Percentiles rank a stretch among this genome's conserved stretches.
phyloP scores from a whole-genome alignment of 139 green algal species.

The Tetraselmis striata region DNA sequence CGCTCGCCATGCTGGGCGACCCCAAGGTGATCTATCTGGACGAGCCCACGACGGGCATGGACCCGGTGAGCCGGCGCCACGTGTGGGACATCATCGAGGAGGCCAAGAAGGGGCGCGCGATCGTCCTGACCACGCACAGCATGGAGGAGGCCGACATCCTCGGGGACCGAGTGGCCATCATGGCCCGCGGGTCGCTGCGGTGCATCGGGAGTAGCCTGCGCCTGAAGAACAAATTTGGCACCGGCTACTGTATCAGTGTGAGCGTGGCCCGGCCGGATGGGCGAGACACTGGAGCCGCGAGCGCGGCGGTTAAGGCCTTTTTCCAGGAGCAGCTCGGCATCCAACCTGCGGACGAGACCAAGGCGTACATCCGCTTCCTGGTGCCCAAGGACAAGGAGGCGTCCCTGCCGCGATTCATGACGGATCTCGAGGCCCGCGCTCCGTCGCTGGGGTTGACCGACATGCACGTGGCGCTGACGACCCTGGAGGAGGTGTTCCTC shows the following conservation, averaged over 20 bases:
- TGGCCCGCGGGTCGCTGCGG: conserved; percentile 75
- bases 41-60: too few relatives aligned
- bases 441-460: conserved; percentile 50
- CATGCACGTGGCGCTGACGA: conserved; percentile 19
- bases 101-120: too few relatives aligned
- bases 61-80: conserved; percentile 57
- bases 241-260: conserved; percentile 61
- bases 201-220: conserved; percentile 73
- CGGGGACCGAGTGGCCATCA: conserved; percentile 86
- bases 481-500: conserved; percentile 77
- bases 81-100: conserved; percentile 91
- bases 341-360: conserved; percentile 44
- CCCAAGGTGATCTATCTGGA: too few relatives aligned
- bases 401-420: conserved; percentile 48
- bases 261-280: background rate
- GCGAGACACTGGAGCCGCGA: conserved; percentile 9
- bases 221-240: conserved; percentile 87
- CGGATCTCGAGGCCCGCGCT: conserved; percentile 37
- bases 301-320: conserved; percentile 31
- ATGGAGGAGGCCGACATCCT: conserved; percentile 90
- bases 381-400: conserved; percentile 42
- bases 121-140: too few relatives aligned
- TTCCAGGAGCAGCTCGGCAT: conserved; percentile 39
- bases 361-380: conserved; percentile 59
- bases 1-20: conserved; percentile 85